A percentile compares a stretch with the other conserved stretches of the same genome.
These are phyloP conservation scores for Argentina anserina DNA, from an alignment of 306 rosid species.

Conservation along the genomic window DNA sequence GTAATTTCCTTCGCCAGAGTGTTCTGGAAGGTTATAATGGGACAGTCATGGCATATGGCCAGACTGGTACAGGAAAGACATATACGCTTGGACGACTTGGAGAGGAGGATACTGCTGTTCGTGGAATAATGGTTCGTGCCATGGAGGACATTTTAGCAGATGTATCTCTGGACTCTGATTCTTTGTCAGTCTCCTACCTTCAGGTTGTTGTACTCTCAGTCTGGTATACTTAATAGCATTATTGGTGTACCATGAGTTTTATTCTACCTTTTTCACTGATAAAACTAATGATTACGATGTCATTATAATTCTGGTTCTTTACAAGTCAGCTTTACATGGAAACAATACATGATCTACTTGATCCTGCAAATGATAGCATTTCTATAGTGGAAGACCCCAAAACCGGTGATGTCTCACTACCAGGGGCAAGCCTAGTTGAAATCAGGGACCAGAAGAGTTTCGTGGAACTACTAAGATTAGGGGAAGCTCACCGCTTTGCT, in stretches of 20 bases:
- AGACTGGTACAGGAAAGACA: constrained; percentile 98
- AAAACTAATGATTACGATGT: constrained; percentile 14
- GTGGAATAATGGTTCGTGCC: constrained; percentile 99
- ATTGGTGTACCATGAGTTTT: constrained; percentile 1
- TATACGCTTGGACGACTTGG: constrained; percentile 96
- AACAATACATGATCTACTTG: constrained; percentile 90
- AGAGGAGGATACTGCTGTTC: constrained; percentile 97
- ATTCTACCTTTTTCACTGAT: constrained; percentile 6
- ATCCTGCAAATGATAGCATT: constrained; percentile 91
- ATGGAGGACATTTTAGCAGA: constrained; percentile 92
- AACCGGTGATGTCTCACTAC: constrained; percentile 94
- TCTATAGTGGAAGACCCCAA: constrained; percentile 89
- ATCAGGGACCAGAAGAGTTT: constrained; percentile 84
- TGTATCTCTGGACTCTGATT: constrained; percentile 71
- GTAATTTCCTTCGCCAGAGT: constrained; percentile 56
- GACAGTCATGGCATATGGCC: constrained; percentile 98
- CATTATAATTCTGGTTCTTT: constrained; percentile 23
- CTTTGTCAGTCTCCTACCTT: constrained; percentile 78
- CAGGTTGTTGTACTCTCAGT: constrained; percentile 55
- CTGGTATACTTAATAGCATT: constrained; percentile 2
- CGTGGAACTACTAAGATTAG: constrained; percentile 75
- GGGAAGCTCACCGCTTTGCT: constrained; percentile 97
- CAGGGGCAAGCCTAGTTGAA: constrained; percentile 86
- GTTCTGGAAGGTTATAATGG: constrained; percentile 96
- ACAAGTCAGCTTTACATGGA: constrained; percentile 90